phyloP scores from a whole-genome alignment of 805 yeast species.

The Metschnikowia henanensis region DNA sequence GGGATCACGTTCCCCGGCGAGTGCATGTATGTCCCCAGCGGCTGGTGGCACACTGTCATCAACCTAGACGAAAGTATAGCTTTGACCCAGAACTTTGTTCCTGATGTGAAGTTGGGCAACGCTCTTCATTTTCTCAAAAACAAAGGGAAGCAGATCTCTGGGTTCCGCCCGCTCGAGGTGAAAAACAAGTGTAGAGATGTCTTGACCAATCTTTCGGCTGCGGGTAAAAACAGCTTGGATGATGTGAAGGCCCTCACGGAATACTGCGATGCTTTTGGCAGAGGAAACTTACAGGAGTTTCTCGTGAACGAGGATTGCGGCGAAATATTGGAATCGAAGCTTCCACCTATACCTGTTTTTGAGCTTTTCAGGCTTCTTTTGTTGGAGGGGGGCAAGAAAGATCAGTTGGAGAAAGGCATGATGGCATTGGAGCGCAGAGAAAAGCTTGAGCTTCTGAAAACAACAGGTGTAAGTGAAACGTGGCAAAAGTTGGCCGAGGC shows the following conservation, averaged over 20 bases:
- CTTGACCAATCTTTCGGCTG: slow-evolving; percentile 10
- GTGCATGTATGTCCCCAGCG: slow-evolving; percentile 87
- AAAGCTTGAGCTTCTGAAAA: slow-evolving; percentile 24
- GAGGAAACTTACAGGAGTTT: slow-evolving; percentile 19
- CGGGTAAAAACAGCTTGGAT: slow-evolving; percentile 10
- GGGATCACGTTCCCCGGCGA: slow-evolving; percentile 82
- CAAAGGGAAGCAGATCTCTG: slow-evolving; percentile 73
- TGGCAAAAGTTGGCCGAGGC: slow-evolving; percentile 50
- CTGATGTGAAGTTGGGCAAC: slow-evolving; percentile 55
- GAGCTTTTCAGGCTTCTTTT: slow-evolving; percentile 59
- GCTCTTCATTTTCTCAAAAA: slow-evolving; percentile 68
- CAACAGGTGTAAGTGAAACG: slow-evolving; percentile 43
- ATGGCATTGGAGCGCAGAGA: slow-evolving; percentile 34
- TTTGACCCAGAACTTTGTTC: slow-evolving; percentile 86
- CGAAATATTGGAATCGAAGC: slow-evolving; percentile 36
- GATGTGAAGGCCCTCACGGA: slow-evolving; percentile 21
- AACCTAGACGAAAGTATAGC: slow-evolving; percentile 83
- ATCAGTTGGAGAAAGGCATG: slow-evolving; percentile 33
- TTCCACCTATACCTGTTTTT: slow-evolving; percentile 55
- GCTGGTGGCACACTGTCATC: slow-evolving; percentile 98
- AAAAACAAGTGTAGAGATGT: slow-evolving; percentile 31
- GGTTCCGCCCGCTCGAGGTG: slow-evolving; percentile 64
- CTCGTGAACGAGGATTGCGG: slow-evolving; percentile 65
- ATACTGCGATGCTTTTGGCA: slow-evolving; percentile 29
- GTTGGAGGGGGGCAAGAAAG: slow-evolving; percentile 35